phyloP scores from a whole-genome alignment of 1,284 basidiomycete genomes.

The Paramarasmius palmivorus region DNA sequence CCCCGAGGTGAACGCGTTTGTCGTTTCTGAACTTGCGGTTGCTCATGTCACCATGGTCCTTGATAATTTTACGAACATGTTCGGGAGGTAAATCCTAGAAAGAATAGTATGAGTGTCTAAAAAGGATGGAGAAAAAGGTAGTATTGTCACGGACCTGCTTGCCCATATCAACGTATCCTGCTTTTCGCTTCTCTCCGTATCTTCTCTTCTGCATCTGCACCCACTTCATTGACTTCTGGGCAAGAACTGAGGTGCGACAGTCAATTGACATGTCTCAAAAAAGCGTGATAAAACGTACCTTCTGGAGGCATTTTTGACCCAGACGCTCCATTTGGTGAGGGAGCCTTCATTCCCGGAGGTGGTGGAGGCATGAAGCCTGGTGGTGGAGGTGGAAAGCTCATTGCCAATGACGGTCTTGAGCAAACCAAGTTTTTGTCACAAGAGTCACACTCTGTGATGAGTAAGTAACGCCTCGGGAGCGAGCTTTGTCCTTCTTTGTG shows the following conservation, averaged over 20 bases:
- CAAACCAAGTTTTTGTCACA: not conserved
- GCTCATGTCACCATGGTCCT: conserved; percentile 97
- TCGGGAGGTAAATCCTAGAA: conserved; percentile 84
- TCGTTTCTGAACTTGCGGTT: conserved; percentile 97
- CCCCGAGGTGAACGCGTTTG: conserved; percentile 98
- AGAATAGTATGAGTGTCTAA: conserved; percentile 22
- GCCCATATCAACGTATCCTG: conserved; percentile 89
- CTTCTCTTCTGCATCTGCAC: conserved; percentile 89
- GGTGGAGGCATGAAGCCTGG: conserved; percentile 64
- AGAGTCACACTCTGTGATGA: not conserved
- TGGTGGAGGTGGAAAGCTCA: conserved; percentile 55
- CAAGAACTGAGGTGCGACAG: conserved; percentile 43
- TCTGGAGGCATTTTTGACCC: conserved; percentile 73
- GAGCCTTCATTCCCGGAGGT: conserved; percentile 59
- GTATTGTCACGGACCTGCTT: conserved; percentile 69
- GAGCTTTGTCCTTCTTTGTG: too few species aligned
- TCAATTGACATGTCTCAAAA: conserved; percentile 27
- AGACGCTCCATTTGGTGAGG: conserved; percentile 48
- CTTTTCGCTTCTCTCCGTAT: conserved; percentile 87
- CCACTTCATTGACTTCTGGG: conserved; percentile 92
- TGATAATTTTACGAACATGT: conserved; percentile 96
- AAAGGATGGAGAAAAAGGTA: conserved; percentile 9
- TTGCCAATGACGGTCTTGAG: conserved; percentile 18
- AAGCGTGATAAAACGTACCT: conserved; percentile 30
- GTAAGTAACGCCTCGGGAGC: not conserved